Evolutionary conservation across 441 rosid species (phyloP).

Genomic region (Corymbia calophylla): DNA sequence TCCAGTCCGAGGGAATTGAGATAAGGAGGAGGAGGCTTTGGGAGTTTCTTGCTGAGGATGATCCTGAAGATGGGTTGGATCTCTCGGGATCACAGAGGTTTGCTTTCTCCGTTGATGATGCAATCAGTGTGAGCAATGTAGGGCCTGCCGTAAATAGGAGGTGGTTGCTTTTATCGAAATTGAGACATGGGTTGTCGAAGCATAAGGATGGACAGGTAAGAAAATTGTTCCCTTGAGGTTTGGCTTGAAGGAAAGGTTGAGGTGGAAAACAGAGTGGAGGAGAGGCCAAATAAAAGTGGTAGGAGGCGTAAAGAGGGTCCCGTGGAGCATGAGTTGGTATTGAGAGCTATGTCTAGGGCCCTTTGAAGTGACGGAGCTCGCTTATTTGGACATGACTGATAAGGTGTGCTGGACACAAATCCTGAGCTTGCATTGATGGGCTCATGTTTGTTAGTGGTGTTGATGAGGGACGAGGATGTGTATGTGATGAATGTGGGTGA

Average conservation of each 20-base stretch:
- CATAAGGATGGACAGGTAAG: slow-evolving; percentile 45
- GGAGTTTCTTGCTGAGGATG: slow-evolving; percentile 83
- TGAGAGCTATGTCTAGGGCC: slow-evolving; percentile 84
- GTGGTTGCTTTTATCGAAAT: slow-evolving; percentile 76
- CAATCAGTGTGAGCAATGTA: slow-evolving; percentile 55
- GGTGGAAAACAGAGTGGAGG: slow-evolving; percentile 40
- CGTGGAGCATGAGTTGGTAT: slow-evolving; percentile 69
- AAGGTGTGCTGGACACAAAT: slow-evolving; percentile 78
- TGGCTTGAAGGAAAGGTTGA: slow-evolving; percentile 56
- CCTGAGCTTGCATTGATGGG: slow-evolving; percentile 99
- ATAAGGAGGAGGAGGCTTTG: slow-evolving; percentile 46
- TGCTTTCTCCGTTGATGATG: slow-evolving; percentile 89
- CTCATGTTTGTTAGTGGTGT: slow-evolving; percentile 80
- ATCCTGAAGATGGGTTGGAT: slow-evolving; percentile 82
- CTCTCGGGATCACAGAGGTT: slow-evolving; percentile 92
- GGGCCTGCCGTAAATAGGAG: slow-evolving; percentile 62
- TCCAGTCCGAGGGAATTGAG: slow-evolving; percentile 47
- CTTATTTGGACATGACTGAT: slow-evolving; percentile 89
- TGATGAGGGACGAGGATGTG: slow-evolving; percentile 94
- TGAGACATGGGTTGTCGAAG: slow-evolving; percentile 71
- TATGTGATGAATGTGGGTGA: slow-evolving; percentile 98
- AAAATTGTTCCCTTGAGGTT: slow-evolving; percentile 66
- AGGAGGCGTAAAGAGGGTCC: slow-evolving; percentile 70
- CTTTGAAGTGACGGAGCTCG: slow-evolving; percentile 73
- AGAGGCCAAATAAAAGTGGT: slow-evolving; percentile 33